Base-by-base conservation (phyloP, 73 alveolate genomes). In the Symbiodinium pilosum region DNA sequence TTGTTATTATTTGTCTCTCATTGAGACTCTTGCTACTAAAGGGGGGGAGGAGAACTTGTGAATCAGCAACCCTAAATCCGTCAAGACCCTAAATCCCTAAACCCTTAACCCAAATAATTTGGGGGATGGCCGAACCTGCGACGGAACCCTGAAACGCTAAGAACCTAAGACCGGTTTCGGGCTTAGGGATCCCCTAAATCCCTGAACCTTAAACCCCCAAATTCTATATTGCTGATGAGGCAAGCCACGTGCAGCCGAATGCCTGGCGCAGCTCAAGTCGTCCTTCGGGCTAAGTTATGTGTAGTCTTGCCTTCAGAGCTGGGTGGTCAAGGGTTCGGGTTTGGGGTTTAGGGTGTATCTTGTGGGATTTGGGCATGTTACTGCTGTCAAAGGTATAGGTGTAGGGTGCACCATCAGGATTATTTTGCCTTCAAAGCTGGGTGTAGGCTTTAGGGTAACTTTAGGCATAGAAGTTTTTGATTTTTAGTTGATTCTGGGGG, bases 261-360 rank as follows among this genome's bases (percentile, higher is more conserved):
- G 95, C 51, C 30, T 88, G 86, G 73, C 95, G 43, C 95, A 88
- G 86, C 95, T 88, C 51, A 88, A 88, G 43, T 88, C 95, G 95
- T 69, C 86, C 32, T 7, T 7, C 1, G 38, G 77, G 38, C 77
- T 18, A 6, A 7, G 77, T 64, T 64, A 2, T 56, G 21, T 3
- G 32, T 5, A 6, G 26, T 56, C 21, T 8, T 56, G 73, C 34
- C 32, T 56, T 56, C 21, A 20, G 73, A 32, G 26, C 21, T 56
- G 14, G 9, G 73, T 16, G 73, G 5, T 64, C 36, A 64, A 36
- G 40, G 39, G 4, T 64, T 64, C 40, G 77, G 77, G 77, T 59
- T 59, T 59, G n/a, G 73, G 73, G 9, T 56, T 8, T 56, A 20
- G 73, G 73, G 73, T 56, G 14, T 56, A 56, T 26, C 6, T 26